Conservation (phyloP, 176 grass and related monocot species). For the Carex myosuroides region DNA sequence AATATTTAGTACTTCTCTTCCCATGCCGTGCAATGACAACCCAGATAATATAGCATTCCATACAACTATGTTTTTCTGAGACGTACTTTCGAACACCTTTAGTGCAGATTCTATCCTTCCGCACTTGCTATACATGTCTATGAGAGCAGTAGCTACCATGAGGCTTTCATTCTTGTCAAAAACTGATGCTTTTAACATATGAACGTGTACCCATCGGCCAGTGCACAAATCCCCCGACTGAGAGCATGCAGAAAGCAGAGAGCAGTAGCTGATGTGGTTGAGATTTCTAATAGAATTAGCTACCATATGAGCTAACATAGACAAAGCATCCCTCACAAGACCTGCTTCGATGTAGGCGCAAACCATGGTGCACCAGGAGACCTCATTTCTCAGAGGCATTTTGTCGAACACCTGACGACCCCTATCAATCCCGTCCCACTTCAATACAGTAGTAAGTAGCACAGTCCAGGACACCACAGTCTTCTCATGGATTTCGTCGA, state of each 20-base stretch:
- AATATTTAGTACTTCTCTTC: constrained; percentile 31
- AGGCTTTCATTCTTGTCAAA: constrained; percentile 32
- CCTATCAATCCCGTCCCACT: constrained; percentile 30
- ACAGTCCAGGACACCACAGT: constrained; percentile 55
- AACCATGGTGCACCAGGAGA: constrained; percentile 69
- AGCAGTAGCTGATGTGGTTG: constrained; percentile 47
- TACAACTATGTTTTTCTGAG: constrained; percentile 43
- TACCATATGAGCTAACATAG: constrained; percentile 44
- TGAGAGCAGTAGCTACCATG: constrained; percentile 43
- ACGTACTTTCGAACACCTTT: constrained; percentile 44
- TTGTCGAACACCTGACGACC: constrained; percentile 43
- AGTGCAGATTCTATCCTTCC: constrained; percentile 39
- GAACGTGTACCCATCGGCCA: constrained; percentile 58
- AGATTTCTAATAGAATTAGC: constrained; percentile 22
- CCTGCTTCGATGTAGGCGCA: constrained; percentile 50
- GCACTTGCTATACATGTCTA: constrained; percentile 69
- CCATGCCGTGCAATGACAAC: constrained; percentile 35
- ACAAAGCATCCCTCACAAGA: constrained; percentile 45
- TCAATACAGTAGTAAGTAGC: constrained; percentile 51
- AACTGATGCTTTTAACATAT: background rate
- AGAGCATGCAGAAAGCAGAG: constrained; percentile 37
- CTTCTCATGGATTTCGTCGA: constrained; percentile 39
- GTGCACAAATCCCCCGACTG: constrained; percentile 44
- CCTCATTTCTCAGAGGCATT: constrained; percentile 43
- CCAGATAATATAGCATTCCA: constrained; percentile 61